Evolutionary conservation across 345 rosid species (phyloP).

Genomic region (Eucalyptus regnans): DNA sequence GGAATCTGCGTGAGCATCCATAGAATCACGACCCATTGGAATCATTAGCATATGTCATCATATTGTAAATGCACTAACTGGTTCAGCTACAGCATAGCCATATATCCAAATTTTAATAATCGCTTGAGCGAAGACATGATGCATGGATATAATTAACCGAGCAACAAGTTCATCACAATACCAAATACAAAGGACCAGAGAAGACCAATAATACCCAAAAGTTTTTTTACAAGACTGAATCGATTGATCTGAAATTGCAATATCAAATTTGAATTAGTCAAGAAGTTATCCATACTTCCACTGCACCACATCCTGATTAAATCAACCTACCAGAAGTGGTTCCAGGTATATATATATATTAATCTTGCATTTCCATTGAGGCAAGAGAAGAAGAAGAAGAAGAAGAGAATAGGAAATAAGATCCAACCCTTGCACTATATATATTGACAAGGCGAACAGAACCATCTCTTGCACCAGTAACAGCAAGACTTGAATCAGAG

Average conservation of each 20-base stretch:
- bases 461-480: constrained; percentile 69
- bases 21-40: constrained; percentile 43
- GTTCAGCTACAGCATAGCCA: neutral
- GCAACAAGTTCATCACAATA: neutral
- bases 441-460: constrained; percentile 73
- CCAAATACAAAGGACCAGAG: neutral
- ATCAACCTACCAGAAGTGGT: neutral
- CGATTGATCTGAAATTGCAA: fast-evolving
- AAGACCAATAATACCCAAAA: neutral
- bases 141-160: neutral
- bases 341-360: neutral
- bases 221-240: neutral
- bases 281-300: neutral
- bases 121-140: neutral
- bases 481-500: constrained; percentile 59
- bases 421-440: constrained; percentile 51
- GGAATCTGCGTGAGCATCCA: constrained; percentile 50
- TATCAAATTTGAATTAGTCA: neutral
- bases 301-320: neutral
- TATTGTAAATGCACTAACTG: neutral
- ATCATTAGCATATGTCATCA: neutral
- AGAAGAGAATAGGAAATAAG: neutral
- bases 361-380: neutral
- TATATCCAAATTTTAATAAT: neutral
- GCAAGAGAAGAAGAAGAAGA: too few species aligned